phyloP scores from a whole-genome alignment of 2,329 filamentous ascomycete species.

The Aspergillus tanneri region DNA sequence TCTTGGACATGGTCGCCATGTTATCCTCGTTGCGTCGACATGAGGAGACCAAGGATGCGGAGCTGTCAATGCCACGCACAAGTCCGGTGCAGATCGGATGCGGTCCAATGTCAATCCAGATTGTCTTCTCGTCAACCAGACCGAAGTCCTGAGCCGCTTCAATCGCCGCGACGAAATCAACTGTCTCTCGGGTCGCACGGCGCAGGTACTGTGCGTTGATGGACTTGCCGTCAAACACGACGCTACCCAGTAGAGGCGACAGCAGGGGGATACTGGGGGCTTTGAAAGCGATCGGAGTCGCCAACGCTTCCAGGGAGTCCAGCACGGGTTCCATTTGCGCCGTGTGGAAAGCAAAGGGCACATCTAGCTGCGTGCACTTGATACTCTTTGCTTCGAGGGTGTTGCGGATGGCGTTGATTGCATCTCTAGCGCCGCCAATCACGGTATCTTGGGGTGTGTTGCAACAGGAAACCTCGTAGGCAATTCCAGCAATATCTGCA shows the following conservation, averaged over 20 bases:
- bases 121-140: slow-evolving; percentile 60
- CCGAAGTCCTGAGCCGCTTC: slow-evolving; percentile 54
- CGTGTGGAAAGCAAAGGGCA: slow-evolving; percentile 58
- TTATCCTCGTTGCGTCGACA: slow-evolving; percentile 62
- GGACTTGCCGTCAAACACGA: slow-evolving; percentile 54
- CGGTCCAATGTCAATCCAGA: slow-evolving; percentile 73
- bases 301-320: slow-evolving; percentile 14
- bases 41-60: slow-evolving; percentile 56
- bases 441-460: slow-evolving; percentile 76
- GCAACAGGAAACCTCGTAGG: slow-evolving; percentile 64
- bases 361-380: slow-evolving; percentile 62
- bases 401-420: slow-evolving; percentile 56
- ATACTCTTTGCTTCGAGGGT: slow-evolving; percentile 54
- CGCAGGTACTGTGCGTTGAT: slow-evolving; percentile 64
- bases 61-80: slow-evolving; percentile 61
- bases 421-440: slow-evolving; percentile 60
- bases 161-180: slow-evolving; percentile 67
- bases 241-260: slow-evolving; percentile 64
- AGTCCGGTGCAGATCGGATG: slow-evolving; percentile 68
- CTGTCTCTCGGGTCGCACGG: slow-evolving; percentile 64
- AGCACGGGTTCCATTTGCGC: slow-evolving; percentile 21
- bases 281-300: slow-evolving; percentile 51
- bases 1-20: slow-evolving; percentile 63
- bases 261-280: slow-evolving; percentile 62
- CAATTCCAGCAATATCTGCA: slow-evolving; percentile 34